phyloP scores from a whole-genome alignment of 2,329 filamentous ascomycete species.

The Fusarium longipes region DNA sequence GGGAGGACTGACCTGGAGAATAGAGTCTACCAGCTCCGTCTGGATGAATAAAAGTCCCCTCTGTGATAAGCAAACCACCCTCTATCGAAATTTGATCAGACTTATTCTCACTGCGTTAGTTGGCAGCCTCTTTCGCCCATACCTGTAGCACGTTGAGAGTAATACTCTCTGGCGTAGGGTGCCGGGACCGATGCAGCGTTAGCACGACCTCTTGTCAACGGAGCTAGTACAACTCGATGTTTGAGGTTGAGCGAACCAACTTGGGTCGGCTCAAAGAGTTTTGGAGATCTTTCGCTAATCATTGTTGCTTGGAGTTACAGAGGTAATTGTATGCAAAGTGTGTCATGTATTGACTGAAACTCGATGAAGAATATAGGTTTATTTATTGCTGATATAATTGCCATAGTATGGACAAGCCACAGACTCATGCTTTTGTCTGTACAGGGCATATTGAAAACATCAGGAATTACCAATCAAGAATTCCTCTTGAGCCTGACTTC shows the following conservation, averaged over 20 bases:
- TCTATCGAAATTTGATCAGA: constrained; percentile 33
- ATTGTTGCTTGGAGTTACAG: neutral
- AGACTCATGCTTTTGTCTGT: too few species aligned
- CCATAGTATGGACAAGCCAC: too few species aligned
- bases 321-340: neutral
- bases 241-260: constrained; percentile 53
- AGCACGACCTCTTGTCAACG: constrained; percentile 66
- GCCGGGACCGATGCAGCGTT: constrained; percentile 47
- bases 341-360: too few species aligned
- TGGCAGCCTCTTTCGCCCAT: neutral
- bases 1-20: constrained; percentile 16
- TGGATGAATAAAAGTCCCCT: constrained; percentile 57
- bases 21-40: constrained; percentile 46
- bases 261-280: constrained; percentile 56
- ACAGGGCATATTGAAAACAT: too few species aligned
- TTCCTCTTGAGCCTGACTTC: too few species aligned
- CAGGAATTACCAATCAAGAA: too few species aligned
- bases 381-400: too few species aligned
- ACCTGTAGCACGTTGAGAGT: constrained; percentile 57
- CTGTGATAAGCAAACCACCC: constrained; percentile 57
- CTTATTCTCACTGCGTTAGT: neutral
- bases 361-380: too few species aligned
- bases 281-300: neutral
- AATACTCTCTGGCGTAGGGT: constrained; percentile 56
- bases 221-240: constrained; percentile 64